Evolutionary conservation across 2,329 filamentous ascomycete species (phyloP).

Genomic region (Pseudophaeomoniella oleicola): DNA sequence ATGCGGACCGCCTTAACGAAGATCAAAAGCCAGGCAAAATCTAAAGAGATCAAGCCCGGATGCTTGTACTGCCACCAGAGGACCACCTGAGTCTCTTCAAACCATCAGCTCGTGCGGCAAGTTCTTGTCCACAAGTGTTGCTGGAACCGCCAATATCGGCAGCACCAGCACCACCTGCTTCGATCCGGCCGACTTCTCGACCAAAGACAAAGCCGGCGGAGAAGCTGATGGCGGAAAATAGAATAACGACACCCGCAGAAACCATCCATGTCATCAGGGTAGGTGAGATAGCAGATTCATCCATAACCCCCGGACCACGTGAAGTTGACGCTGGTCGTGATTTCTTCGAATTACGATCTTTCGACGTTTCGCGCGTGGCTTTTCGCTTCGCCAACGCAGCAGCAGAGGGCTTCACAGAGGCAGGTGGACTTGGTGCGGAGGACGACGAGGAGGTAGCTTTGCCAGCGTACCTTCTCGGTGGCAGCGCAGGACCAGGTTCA

Average conservation of each 20-base stretch:
- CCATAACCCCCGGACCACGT: constrained; percentile 16
- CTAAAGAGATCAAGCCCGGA: constrained; percentile 21
- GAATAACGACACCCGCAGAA: constrained; percentile 48
- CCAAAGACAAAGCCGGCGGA: constrained; percentile 50
- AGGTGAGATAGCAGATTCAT: constrained; percentile 31
- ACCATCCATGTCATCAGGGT: constrained; percentile 53
- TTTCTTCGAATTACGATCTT: constrained; percentile 19
- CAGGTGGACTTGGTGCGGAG: constrained; percentile 14
- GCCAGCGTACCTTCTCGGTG: constrained; percentile 14
- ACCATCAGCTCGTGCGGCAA: constrained; percentile 22
- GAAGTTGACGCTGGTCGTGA: constrained; percentile 19
- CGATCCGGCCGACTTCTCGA: constrained; percentile 40
- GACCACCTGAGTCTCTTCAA: constrained; percentile 29
- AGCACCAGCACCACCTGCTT: constrained; percentile 20
- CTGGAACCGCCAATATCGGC: constrained; percentile 17
- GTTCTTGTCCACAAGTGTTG: constrained; percentile 26
- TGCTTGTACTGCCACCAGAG: constrained; percentile 18
- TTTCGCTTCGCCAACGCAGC: constrained; percentile 9
- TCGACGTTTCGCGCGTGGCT: constrained; percentile 19
- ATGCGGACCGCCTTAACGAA: too few relatives aligned
- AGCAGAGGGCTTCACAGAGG: neutral
- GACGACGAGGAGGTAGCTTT: constrained; percentile 18
- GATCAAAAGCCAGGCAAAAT: too few relatives aligned
- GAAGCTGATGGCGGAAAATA: constrained; percentile 50
- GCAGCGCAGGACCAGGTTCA: constrained; percentile 5